phyloP scores from a whole-genome alignment of 139 green algal genomes.

The Dunaliella primolecta region DNA sequence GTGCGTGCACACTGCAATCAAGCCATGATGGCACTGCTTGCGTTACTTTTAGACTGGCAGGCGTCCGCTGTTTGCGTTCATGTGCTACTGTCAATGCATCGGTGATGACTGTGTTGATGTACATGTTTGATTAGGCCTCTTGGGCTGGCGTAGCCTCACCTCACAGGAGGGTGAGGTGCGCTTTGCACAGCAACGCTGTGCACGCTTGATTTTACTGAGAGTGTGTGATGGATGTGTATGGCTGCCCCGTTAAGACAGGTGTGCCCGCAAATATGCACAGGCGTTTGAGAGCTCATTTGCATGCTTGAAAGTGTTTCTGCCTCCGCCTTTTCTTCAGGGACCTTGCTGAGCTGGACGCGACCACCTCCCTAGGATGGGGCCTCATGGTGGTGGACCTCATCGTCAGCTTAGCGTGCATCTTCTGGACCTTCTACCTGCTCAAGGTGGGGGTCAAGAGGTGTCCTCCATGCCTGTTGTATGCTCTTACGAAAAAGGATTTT shows the following conservation, averaged over 20 bases:
- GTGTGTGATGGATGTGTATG: neutral
- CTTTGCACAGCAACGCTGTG: too few relatives aligned
- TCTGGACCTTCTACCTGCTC: neutral
- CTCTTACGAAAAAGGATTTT: too few relatives aligned
- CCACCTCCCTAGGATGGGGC: neutral
- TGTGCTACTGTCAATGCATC: too few relatives aligned
- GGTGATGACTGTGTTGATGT: neutral
- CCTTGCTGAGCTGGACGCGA: neutral
- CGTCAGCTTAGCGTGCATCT: neutral
- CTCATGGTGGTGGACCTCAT: neutral
- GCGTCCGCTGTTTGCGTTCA: neutral
- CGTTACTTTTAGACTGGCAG: neutral
- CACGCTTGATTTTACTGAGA: neutral
- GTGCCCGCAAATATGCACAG: too few relatives aligned
- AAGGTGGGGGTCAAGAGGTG: neutral
- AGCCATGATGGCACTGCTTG: too few relatives aligned
- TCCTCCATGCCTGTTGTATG: too few relatives aligned
- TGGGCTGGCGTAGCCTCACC: too few relatives aligned
- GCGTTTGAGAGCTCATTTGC: neutral
- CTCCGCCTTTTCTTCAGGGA: neutral
- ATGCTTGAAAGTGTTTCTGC: neutral
- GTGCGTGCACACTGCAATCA: too few relatives aligned
- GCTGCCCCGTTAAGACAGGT: too few relatives aligned
- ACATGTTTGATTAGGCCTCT: neutral
- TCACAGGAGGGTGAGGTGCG: too few relatives aligned